Evolutionary conservation across 1,139 yeast species (phyloP).

Genomic region (Eremothecium gossypii): DNA sequence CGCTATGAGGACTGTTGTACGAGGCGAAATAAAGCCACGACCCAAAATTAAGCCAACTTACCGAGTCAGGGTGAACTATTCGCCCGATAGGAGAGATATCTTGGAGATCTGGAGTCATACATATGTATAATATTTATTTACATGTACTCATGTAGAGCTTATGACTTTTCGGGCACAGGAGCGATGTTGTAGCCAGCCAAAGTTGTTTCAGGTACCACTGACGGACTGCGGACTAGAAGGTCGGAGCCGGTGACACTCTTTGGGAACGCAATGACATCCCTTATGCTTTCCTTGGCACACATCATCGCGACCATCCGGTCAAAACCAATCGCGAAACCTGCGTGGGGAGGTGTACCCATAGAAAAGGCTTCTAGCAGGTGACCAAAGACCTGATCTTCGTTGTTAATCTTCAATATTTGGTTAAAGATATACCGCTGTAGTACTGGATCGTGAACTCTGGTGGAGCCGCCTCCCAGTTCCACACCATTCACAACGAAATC

Average conservation of each 20-base stretch:
- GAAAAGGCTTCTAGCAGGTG: conserved; percentile 74
- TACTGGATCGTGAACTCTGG: conserved; percentile 82
- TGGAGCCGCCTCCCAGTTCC: conserved; percentile 94
- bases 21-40: too few relatives aligned
- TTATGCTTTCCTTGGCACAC: conserved; percentile 59
- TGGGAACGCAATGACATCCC: conserved; percentile 96
- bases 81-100: neutral
- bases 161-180: neutral
- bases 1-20: too few relatives aligned
- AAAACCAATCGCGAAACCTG: conserved; percentile 92
- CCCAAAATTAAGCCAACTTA: neutral
- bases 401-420: conserved; percentile 43
- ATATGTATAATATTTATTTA: neutral
- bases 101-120: neutral
- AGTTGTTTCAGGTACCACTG: conserved; percentile 42
- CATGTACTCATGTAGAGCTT: neutral
- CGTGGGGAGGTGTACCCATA: conserved; percentile 97
- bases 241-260: conserved; percentile 85
- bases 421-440: conserved; percentile 65
- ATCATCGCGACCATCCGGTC: conserved; percentile 91
- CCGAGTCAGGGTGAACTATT: neutral
- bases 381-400: conserved; percentile 65
- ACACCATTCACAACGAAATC: conserved; percentile 91
- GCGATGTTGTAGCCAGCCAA: conserved; percentile 43
- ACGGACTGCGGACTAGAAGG: conserved; percentile 81